Evolutionary conservation across 1,284 basidiomycete species (phyloP), one percentile per base, ranked within the genome.

Genomic region (Trametes polyzona): DNA sequence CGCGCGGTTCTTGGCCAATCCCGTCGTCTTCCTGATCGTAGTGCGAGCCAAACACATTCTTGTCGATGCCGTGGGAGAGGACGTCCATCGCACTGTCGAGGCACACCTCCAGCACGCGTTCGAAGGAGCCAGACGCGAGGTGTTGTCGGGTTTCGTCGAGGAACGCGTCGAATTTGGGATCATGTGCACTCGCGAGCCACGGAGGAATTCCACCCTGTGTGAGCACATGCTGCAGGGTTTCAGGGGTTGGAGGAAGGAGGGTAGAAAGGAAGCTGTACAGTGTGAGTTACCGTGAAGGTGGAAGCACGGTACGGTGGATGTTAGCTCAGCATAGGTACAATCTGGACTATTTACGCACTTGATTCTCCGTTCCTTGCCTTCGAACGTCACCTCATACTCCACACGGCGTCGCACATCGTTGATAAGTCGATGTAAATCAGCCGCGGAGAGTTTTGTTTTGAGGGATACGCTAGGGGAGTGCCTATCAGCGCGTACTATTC

Each of bases 351-450:
- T 29, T 14, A 69, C 79, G 36, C 67, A 85, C 83, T 83, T 82
- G 61, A 82, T 82, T 58, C 78, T 76, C 43, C 80, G 76, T 62
- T 87, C 83, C 4, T 67, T 76, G 5, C 83, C 85, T 66, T 86
- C 86, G 59, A 84, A 86, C 0, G 84, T 85, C 24, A 83, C 75
- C 64, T 91, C 88, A 55, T 80, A 79, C 64, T 95, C 93, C 4
- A 95, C 84, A 14, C 86, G 76, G 42, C 84, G 75, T 16, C 93
- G 81, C 23, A 94, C 87, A 58, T 92, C 86, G 57, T 77, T 73
- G 11, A 95, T 73, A 0, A 93, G 78, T 10, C 82, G 73, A 62
- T 86, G 83, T 1, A 95, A 67, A 63, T 96, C 94, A 29, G 80
- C 75, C 9, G 80, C 75, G 1, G 84, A 80, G 16, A 95, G 74